A percentile compares a stretch with the other conserved stretches of the same genome.
Conservation (phyloP, 1,284 basidiomycete genomes). For the Rhodotorula sp. region DNA sequence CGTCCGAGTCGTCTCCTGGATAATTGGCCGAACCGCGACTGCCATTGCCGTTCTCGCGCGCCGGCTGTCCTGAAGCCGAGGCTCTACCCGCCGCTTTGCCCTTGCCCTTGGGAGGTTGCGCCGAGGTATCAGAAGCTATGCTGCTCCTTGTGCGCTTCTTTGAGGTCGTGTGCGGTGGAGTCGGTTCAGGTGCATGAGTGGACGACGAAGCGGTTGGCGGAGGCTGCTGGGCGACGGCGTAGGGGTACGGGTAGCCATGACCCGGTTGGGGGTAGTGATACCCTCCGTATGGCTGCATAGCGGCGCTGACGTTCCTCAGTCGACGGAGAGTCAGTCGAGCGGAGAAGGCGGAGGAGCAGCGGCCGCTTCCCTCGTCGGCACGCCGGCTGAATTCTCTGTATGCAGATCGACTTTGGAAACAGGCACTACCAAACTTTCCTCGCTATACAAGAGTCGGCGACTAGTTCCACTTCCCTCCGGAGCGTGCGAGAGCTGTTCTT, state of each 20-base stretch:
- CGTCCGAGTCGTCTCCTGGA: constrained; percentile 3
- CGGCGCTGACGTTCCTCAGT: background rate
- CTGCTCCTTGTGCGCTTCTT: constrained; percentile 11
- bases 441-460: too few species aligned
- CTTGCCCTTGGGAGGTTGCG: background rate
- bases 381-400: too few species aligned
- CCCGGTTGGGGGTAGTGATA: background rate
- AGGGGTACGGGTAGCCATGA: background rate
- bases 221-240: background rate
- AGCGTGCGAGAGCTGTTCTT: too few species aligned
- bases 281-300: background rate
- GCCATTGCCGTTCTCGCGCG: background rate
- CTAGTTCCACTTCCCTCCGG: too few species aligned
- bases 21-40: background rate
- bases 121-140: background rate
- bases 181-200: too few species aligned
- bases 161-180: background rate
- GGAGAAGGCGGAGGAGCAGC: too few species aligned
- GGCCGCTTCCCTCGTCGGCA: too few species aligned
- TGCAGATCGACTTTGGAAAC: too few species aligned
- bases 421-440: too few species aligned
- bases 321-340: background rate
- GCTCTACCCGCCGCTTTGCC: background rate
- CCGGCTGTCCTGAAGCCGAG: too few species aligned
- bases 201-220: background rate